These are phyloP conservation scores for Davidsoniella eucalypti DNA, from an alignment of 2,329 filamentous ascomycete genomes.

Conservation along the genomic window DNA sequence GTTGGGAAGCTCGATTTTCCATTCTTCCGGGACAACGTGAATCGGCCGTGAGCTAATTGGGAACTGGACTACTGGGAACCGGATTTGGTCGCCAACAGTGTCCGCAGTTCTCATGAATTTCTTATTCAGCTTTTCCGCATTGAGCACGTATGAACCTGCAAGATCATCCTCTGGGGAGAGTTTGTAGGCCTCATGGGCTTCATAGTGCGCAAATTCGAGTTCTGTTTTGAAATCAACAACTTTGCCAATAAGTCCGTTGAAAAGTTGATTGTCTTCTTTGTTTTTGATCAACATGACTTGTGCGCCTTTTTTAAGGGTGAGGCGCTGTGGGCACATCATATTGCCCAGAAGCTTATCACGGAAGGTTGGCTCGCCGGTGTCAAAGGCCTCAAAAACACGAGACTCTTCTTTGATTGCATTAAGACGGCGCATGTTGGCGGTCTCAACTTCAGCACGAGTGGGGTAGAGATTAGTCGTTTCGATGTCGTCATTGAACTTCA, in stretches of 20 bases:
- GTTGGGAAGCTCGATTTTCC: constrained; percentile 94
- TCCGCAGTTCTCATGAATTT: constrained; percentile 37
- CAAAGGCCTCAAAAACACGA: constrained; percentile 54
- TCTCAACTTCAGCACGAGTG: constrained; percentile 76
- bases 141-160: constrained; percentile 20
- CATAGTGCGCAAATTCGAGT: constrained; percentile 21
- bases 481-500: constrained; percentile 58
- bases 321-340: constrained; percentile 76
- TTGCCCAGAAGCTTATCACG: constrained; percentile 68
- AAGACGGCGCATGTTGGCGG: constrained; percentile 64
- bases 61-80: constrained; percentile 78
- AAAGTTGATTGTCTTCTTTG: constrained; percentile 67
- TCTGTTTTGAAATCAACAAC: constrained; percentile 59
- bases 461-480: constrained; percentile 74
- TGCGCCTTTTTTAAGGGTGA: constrained; percentile 76
- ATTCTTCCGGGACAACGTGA: constrained; percentile 56
- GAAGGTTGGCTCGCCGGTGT: constrained; percentile 54
- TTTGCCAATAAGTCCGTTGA: constrained; percentile 86
- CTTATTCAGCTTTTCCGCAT: constrained; percentile 32
- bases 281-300: constrained; percentile 99
- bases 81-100: constrained; percentile 28
- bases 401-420: constrained; percentile 50
- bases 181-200: too few relatives aligned
- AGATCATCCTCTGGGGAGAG: too few relatives aligned
- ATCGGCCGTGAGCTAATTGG: constrained; percentile 45